Conservation (phyloP, 2,329 filamentous ascomycete species). For the Neofusicoccum laricinum region DNA sequence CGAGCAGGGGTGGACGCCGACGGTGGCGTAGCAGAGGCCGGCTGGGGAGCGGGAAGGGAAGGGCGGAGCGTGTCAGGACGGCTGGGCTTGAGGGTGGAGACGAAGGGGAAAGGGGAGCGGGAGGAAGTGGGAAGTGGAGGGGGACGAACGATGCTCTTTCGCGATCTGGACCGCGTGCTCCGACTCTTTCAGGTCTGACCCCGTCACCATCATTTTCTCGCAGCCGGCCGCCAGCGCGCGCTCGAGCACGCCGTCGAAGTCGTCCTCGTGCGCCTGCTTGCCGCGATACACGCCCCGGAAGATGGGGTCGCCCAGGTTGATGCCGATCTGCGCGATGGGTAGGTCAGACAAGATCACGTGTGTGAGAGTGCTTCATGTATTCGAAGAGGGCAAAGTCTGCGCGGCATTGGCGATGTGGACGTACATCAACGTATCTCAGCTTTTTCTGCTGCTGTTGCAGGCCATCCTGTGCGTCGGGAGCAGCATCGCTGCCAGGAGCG, state of each 20-base stretch:
- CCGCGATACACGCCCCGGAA: conserved; percentile 83
- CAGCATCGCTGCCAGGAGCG: neutral
- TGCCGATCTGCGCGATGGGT: conserved; percentile 64
- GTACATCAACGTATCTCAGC: conserved; percentile 8
- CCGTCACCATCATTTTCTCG: conserved; percentile 87
- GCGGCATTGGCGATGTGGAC: neutral
- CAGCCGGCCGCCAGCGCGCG: conserved; percentile 78
- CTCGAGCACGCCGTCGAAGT: conserved; percentile 73
- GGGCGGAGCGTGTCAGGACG: neutral
- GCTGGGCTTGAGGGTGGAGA: neutral
- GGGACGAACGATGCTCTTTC: conserved; percentile 67
- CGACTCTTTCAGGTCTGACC: conserved; percentile 79
- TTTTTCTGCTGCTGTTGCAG: neutral
- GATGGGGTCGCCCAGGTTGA: conserved; percentile 92
- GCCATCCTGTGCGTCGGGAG: neutral
- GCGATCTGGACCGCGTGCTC: conserved; percentile 71
- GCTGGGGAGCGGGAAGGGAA: conserved; percentile 47
- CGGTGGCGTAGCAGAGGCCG: conserved; percentile 80
- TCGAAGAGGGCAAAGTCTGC: neutral
- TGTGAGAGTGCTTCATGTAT: neutral
- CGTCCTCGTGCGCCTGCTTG: conserved; percentile 69
- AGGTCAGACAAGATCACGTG: conserved; percentile 2
- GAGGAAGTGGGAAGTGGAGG: neutral
- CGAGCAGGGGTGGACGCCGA: conserved; percentile 91
- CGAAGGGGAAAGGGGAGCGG: neutral